phyloP scores from a whole-genome alignment of 176 grass and related monocot species.

The Aegilops bicornis region DNA sequence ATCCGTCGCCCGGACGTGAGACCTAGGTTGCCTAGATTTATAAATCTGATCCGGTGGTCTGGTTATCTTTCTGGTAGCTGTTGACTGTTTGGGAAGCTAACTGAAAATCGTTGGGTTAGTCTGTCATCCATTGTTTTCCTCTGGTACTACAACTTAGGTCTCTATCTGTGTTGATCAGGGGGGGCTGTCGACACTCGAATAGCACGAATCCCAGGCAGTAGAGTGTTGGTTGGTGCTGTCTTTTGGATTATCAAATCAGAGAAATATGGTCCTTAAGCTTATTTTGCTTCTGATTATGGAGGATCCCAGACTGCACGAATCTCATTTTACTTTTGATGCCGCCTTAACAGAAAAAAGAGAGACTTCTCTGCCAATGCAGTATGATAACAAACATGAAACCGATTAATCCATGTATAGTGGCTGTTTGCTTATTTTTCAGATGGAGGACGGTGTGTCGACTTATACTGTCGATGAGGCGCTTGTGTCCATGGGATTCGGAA shows the following conservation, averaged over 20 bases:
- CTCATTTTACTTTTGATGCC: neutral
- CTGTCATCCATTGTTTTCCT: neutral
- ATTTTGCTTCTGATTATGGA: neutral
- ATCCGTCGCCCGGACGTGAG: neutral
- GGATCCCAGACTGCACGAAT: no score
- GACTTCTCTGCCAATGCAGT: neutral
- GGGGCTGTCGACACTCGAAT: neutral
- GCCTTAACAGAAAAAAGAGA: neutral
- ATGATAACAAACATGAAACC: neutral
- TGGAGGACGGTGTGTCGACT: conserved; percentile 60
- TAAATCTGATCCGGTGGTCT: neutral
- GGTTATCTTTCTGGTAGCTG: neutral
- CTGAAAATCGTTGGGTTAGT: conserved; percentile 7
- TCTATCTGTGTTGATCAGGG: neutral
- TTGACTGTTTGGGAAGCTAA: neutral
- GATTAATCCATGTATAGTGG: neutral
- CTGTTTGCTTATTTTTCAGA: conserved; percentile 52
- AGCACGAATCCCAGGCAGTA: neutral
- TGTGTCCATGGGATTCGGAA: conserved; percentile 78
- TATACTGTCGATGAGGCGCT: conserved; percentile 94
- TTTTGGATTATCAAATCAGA: neutral
- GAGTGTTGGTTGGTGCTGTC: neutral
- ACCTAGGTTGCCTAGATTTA: neutral
- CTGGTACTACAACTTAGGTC: neutral
- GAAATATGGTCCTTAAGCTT: neutral